phyloP scores from a whole-genome alignment of 805 yeast species.

The Zygosaccharomyces lentus region DNA sequence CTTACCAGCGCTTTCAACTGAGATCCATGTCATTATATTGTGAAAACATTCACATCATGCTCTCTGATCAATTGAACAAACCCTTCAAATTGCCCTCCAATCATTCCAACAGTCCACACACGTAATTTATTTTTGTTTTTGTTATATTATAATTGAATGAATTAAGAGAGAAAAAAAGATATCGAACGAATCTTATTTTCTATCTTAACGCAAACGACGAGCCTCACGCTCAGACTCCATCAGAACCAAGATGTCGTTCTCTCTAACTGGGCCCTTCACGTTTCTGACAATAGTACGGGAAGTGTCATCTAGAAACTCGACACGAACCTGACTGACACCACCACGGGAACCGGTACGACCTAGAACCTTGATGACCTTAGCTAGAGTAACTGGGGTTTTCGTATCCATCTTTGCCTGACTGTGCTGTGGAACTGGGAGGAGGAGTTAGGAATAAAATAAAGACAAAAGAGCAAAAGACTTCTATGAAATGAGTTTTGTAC shows the following conservation, averaged over 20 bases:
- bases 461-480: not conserved
- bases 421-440: constrained; percentile 3
- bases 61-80: not conserved
- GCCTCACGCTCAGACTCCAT: constrained; percentile 99
- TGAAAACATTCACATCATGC: not conserved
- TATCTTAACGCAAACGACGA: constrained; percentile 73
- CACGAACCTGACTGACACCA: constrained; percentile 99
- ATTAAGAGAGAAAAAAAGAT: constrained; percentile 7
- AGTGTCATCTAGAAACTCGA: constrained; percentile 91
- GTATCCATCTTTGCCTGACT: constrained; percentile 35
- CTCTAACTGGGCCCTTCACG: constrained; percentile 97
- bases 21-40: constrained; percentile 13
- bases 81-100: not conserved
- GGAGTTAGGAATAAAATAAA: not conserved
- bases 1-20: constrained; percentile 12
- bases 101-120: constrained; percentile 5
- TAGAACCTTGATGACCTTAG: constrained; percentile 98
- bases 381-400: constrained; percentile 95
- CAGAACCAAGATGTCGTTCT: constrained; percentile 95
- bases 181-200: not conserved
- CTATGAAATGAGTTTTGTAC: constrained; percentile 1
- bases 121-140: constrained; percentile 5
- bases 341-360: constrained; percentile 99
- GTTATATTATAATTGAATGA: constrained; percentile 6
- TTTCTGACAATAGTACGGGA: constrained; percentile 95